These are phyloP conservation scores for Suillus plorans DNA, from an alignment of 768 basidiomycete species.

Conservation along the genomic window DNA sequence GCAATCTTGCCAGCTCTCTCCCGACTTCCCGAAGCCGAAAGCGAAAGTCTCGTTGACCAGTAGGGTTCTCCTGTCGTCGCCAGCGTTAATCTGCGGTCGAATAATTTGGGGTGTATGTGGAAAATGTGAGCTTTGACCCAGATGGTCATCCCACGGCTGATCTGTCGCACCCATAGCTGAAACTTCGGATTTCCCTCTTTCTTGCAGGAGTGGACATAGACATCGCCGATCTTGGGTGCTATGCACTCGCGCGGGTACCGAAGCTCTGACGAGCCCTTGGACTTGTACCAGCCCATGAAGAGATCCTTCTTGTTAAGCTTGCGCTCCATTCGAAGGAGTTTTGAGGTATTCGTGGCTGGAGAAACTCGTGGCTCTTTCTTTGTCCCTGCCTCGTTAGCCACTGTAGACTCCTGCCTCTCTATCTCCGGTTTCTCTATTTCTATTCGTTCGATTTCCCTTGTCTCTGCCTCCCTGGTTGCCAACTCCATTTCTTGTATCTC, in stretches of 20 bases:
- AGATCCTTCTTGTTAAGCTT: slow-evolving; percentile 2
- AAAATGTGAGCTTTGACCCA: slow-evolving; percentile 8
- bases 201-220: slow-evolving; percentile 3
- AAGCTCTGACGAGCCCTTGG: not conserved
- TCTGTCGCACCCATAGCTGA: slow-evolving; percentile 6
- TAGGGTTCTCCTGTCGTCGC: not conserved
- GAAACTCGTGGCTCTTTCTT: not conserved
- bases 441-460: not conserved
- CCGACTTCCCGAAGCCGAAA: not conserved
- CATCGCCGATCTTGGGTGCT: slow-evolving; percentile 1
- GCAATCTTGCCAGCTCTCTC: not conserved
- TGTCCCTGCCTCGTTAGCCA: not conserved
- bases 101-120: not conserved
- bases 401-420: not conserved
- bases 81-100: not conserved
- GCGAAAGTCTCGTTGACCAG: not conserved
- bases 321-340: slow-evolving; percentile 5
- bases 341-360: not conserved
- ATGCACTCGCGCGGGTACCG: slow-evolving; percentile 2
- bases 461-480: not conserved
- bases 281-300: slow-evolving; percentile 7
- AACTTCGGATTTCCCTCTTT: not conserved
- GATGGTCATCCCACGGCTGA: slow-evolving; percentile 4
- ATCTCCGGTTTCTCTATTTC: not conserved
- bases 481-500: no score